Evolutionary conservation across 2,329 filamentous ascomycete species (phyloP), one percentile per base, ranked within the genome.

Genomic region (Pseudofabraea citricarpa): DNA sequence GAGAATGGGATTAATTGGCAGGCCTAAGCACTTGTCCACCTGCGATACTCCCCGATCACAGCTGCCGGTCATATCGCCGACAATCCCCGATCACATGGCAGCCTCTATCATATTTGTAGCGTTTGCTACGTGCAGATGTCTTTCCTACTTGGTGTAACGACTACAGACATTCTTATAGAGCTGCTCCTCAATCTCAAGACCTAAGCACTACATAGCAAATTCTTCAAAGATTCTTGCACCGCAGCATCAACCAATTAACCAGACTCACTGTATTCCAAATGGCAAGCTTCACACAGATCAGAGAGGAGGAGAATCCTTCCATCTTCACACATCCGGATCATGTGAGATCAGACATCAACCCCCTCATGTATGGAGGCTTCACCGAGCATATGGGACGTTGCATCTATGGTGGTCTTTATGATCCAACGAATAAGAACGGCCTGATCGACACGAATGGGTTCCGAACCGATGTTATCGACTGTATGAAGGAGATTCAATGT

Each of bases 381-480:
- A 79, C 75, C 47, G 79, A 82, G 75, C 87, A 90, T 65, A 90
- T 90, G 85, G 87, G 86, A 56, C 79, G 87, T 50, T 90, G 87
- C 69, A 89, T 90, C 58, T 90, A 90, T 61, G 85, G 85, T 51
- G 87, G 87, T 51, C 82, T 90, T 59, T 90, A 89, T 64, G 86
- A 90, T 55, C 85, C 85, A 1, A 74, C 73, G 23, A 88, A 81
- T 62, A 66, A 77, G 3, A 71, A 88, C n/a, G 80, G 83, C 2
- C 78, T 79, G 9, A 75, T 79, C 26, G 84, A 90, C 53, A 72
- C 79, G 45, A 72, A 85, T 50, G 86, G 86, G 23, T 90, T 87
- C 66, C 81, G 86, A 31, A 86, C 74, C 52, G 86, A 90, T 64
- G 86, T 90, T 32, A 75, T 90, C 23, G 75, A 79, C 38, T 81